phyloP scores from a whole-genome alignment of 202 grass and related monocot genomes.

The Panicum virgatum region DNA sequence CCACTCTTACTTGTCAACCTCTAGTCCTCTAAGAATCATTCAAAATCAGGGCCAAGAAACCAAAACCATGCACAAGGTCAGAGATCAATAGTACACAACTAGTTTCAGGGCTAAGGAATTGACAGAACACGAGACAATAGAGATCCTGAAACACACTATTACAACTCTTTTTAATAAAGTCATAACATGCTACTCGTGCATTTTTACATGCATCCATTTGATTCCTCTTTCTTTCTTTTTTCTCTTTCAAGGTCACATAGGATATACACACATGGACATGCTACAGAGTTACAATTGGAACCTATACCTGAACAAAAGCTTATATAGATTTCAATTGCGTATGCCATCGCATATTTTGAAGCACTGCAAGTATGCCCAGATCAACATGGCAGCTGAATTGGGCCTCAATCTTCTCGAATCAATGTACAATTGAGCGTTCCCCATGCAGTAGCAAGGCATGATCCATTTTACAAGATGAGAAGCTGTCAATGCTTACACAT shows the following conservation, averaged over 20 bases:
- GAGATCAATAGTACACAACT: not conserved
- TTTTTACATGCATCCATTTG: not conserved
- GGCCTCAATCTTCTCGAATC: not conserved
- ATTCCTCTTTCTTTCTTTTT: not conserved
- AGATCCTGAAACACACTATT: not conserved
- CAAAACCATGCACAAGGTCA: not conserved
- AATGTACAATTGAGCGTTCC: slow-evolving; percentile 14
- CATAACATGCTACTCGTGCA: not conserved
- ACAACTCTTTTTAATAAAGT: not conserved
- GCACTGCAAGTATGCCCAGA: not conserved
- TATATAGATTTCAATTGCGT: slow-evolving; percentile 17
- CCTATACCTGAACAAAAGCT: slow-evolving; percentile 13
- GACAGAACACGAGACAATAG: not conserved
- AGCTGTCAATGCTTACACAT: slow-evolving; percentile 32
- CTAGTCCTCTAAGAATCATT: not conserved
- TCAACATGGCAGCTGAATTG: slow-evolving; percentile 25
- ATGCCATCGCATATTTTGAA: not conserved
- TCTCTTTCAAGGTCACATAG: not conserved
- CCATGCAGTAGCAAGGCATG: not conserved
- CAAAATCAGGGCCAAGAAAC: not conserved
- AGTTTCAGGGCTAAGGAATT: not conserved
- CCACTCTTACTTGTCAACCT: not conserved
- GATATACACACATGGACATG: not conserved
- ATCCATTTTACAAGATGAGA: not conserved
- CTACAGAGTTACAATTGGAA: not conserved